These are phyloP conservation scores for Testicularia cyperi DNA, from an alignment of 1,284 basidiomycete genomes.

Conservation along the genomic window DNA sequence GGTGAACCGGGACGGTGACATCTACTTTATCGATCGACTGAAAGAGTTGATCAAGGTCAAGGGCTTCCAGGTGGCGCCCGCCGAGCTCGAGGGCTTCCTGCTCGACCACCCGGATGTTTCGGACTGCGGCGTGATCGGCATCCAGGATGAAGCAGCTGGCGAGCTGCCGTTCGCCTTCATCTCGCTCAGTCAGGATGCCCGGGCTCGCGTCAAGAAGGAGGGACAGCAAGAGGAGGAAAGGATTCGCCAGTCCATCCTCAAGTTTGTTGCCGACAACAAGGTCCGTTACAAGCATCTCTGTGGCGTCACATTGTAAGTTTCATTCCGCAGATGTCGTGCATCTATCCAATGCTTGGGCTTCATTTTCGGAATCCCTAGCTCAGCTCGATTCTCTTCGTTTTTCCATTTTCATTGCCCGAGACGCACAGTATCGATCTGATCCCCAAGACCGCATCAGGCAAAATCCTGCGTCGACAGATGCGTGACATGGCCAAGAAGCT, in stretches of 20 bases:
- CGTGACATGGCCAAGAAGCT: constrained; percentile 42
- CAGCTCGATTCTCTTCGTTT: neutral
- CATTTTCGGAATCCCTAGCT: too few species aligned
- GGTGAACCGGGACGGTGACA: constrained; percentile 58
- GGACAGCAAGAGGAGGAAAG: constrained; percentile 57
- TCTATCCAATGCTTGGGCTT: too few species aligned
- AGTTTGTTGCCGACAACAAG: constrained; percentile 74
- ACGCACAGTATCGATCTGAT: constrained; percentile 35
- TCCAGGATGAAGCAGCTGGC: constrained; percentile 75
- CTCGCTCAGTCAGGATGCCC: constrained; percentile 65
- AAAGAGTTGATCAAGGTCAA: constrained; percentile 62
- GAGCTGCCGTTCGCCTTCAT: constrained; percentile 75
- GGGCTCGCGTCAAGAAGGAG: constrained; percentile 62
- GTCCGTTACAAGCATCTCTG: constrained; percentile 71
- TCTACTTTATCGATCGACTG: constrained; percentile 47
- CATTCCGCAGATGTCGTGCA: too few species aligned
- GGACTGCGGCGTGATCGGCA: constrained; percentile 73
- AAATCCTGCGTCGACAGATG: constrained; percentile 45
- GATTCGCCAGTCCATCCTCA: constrained; percentile 29
- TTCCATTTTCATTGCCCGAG: neutral
- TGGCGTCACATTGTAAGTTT: constrained; percentile 62
- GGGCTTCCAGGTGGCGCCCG: constrained; percentile 49
- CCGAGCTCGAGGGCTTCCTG: constrained; percentile 73
- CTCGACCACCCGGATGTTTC: constrained; percentile 71
- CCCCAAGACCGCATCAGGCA: constrained; percentile 46